A percentile compares a stretch with the other conserved stretches of the same genome.
Conservation (phyloP, 129 eudicot species). For the Escallonia herrerae region DNA sequence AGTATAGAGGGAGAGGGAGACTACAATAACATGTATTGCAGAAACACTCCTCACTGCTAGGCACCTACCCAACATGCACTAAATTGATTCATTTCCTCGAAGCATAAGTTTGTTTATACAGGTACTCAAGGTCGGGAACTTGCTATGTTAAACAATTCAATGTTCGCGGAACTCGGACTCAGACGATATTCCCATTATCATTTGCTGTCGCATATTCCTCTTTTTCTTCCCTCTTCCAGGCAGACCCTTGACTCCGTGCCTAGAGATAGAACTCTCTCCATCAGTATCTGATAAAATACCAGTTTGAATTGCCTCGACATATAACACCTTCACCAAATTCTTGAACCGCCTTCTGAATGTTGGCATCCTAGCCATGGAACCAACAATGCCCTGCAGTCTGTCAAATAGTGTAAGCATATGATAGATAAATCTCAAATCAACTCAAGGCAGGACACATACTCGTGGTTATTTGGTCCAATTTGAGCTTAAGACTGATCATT, state of each 20-base stretch:
- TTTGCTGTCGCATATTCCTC: slow-evolving; percentile 6
- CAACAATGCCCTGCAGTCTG: slow-evolving; percentile 90
- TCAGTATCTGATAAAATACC: slow-evolving; percentile 38
- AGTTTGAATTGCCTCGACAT: slow-evolving; percentile 56
- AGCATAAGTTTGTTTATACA: too few species aligned
- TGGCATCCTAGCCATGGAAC: slow-evolving; percentile 71
- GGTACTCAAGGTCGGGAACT: too few species aligned
- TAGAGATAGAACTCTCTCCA: slow-evolving; percentile 24
- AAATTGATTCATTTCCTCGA: too few species aligned
- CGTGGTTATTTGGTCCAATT: background rate
- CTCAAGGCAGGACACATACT: too few species aligned
- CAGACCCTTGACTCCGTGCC: slow-evolving; percentile 25
- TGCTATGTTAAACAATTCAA: too few species aligned
- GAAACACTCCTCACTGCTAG: too few species aligned
- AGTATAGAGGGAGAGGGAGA: too few species aligned
- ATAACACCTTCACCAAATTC: slow-evolving; percentile 73
- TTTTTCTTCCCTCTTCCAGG: slow-evolving; percentile 19
- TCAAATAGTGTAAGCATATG: background rate
- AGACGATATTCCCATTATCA: slow-evolving; percentile 27
- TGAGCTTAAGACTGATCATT: too few species aligned
- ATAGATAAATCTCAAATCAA: too few species aligned
- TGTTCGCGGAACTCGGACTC: background rate
- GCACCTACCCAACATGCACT: too few species aligned
- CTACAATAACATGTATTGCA: too few species aligned
- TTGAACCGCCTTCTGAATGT: too few species aligned